Base-by-base conservation (phyloP, 441 rosid genomes). In the Euphorbia celastroides region DNA sequence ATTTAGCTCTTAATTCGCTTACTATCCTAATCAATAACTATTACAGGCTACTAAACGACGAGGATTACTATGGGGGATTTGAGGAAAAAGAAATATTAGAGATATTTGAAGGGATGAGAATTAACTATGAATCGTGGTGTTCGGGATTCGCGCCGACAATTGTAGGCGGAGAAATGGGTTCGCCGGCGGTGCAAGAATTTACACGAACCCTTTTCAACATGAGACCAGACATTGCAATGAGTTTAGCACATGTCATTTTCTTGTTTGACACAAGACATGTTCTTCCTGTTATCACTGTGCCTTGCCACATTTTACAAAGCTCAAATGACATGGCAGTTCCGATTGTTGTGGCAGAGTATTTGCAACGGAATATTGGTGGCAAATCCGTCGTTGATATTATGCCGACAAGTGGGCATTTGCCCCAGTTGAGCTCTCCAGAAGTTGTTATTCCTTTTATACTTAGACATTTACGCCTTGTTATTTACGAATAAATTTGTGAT, bases 221-320 rank as follows among this genome's bases (percentile, higher is more conserved):
- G 91, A 70, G 95, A 72, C 95, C 95, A 0, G 95, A 88, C 81
- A 92, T 92, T 38, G 90, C 96, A 60, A 75, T 89, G 3, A 77
- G 80, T 32, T 67, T 86, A 26, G 87, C 74, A 7, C 87, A 85
- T 54, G 77, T 75, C 66, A 82, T 84, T 20, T 88, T 88, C 77
- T 79, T 76, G 26, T 79, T 83, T 27, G 93, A 89, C 72, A 68
- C 81, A 80, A 76, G 95, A 67, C 70, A 79, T 7, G 38, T 82
- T 48, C 82, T 88, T 5, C 52, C 78, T 46, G 71, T 75, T 59
- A 86, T 88, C 26, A 72, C 79, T 0, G 84, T 85, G 13, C 98
- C 96, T 10, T 84, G 92, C 67, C 95, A 86, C 72, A 85, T 89
- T 2, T 66, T 88, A 48, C 96, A 89, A 58, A 88, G 96, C 63